Evolutionary conservation across 2,329 filamentous ascomycete species (phyloP), one percentile per base, ranked within the genome.

Genomic region (Colletotrichum navitas): DNA sequence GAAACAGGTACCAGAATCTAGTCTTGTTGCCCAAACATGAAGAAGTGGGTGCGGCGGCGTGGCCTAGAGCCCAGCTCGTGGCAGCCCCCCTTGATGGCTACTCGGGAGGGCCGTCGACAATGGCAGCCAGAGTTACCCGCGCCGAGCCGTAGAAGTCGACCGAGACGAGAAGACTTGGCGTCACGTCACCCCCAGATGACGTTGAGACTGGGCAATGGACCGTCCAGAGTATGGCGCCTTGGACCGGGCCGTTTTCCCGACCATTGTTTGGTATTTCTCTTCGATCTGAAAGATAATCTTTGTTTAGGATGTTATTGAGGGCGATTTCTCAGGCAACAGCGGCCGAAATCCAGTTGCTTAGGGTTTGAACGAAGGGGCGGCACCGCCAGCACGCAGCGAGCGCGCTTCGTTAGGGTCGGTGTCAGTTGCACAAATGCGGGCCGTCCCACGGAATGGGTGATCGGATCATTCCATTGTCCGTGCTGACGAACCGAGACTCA

Each of bases 381-480:
- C 56, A 60, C 26, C 18, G 14, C 5, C 29, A 62, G 26, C 39
- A 68, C 45, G 29, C 6, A 24, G 47, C 32, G 55, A 24, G 47
- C 32, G 55, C 36, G 66, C 54, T 21, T 68, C 21, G 63, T 52
- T 26, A 49, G 21, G 18, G 41, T 43, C 34, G 60, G 56, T 61
- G 43, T 26, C 36, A 45, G 56, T 24, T 32, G 56, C 64, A n/a
- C 64, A n/a, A 66, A 52, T 60, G 64, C 64, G 64, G 68, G 68
- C 68, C 68, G 64, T 68, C 45, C 68, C 68, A 68, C 29, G 68
- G 68, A 71, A 70, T 70, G 68, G 32, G 29, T 36, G 64, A 59
- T 63, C 64, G 45, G 68, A 47, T 63, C 43, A 68, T 68, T 58
- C 52, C 24, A 34, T 43, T 36, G 52, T 39, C 36, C 43, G 52